Evolutionary conservation across 2,329 filamentous ascomycete species (phyloP), one percentile per base, ranked within the genome.

Genomic region (Nigrograna mackinnonii): DNA sequence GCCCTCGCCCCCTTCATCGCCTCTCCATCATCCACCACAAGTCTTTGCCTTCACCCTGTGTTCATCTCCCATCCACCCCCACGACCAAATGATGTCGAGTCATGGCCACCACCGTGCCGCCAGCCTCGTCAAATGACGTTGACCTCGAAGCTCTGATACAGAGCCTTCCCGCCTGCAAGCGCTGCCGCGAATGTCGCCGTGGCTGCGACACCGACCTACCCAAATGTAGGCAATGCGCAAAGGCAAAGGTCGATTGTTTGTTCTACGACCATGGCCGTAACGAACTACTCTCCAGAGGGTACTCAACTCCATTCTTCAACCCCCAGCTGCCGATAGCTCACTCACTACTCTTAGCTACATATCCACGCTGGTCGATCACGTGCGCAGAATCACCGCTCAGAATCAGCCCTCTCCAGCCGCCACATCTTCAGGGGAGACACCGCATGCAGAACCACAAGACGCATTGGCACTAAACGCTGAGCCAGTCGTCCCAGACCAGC

Each of bases 181-280:
- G 63, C 41, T 66, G 63, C 49, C 57, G 64, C 22, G 61, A 67
- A 22, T 65, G 62, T 43, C 60, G 64, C 39, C 60, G 63, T 32
- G 63, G 63, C 34, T 66, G 63, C 53, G 62, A 67, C 48, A 64
- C 62, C n/a, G 46, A 59, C 30, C 56, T 68, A 18, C 64, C 64
- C 37, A 64, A 61, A 39, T 68, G 64, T 57, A 36, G 20, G 39
- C 64, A 68, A 52, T 68, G 64, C 43, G 60, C 60, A 30, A 68
- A 67, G 47, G 62, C 64, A 11, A 57, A 57, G 7, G 60, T 59
- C 13, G 62, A 67, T 17, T 68, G 64, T 46, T 47, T 64, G 26
- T 68, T 64, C 45, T 59, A 55, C 41, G 64, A 68, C 43, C 61
- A 66, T 37, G 64, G 62, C 22, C 55, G 58, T 21, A 57, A 62